Percentiles rank a stretch among this genome's conserved stretches.
phyloP scores from a whole-genome alignment of 2,329 filamentous ascomycete species.

The Penicillium rolfsii region DNA sequence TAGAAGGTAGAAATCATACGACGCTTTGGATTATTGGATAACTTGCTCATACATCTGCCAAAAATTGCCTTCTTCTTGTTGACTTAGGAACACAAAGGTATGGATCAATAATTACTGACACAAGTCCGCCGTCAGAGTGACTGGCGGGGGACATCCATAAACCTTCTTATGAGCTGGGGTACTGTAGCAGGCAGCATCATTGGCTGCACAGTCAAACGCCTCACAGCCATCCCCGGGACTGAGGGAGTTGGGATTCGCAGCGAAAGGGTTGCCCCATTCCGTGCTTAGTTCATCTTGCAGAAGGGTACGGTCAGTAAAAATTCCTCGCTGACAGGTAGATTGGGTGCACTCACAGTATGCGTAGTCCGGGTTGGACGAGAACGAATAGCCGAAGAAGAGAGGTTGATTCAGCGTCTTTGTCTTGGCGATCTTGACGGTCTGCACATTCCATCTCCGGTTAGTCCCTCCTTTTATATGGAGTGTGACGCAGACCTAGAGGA shows the following conservation, averaged over 20 bases:
- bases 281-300: slow-evolving; percentile 30
- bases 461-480: slow-evolving; percentile 12
- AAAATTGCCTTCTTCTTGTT: too few relatives aligned
- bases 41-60: too few relatives aligned
- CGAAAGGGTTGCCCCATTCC: slow-evolving; percentile 33
- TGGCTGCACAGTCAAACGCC: slow-evolving; percentile 30
- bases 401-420: slow-evolving; percentile 35
- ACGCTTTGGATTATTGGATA: too few relatives aligned
- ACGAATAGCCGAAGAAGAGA: slow-evolving; percentile 34
- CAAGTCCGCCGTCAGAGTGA: slow-evolving; percentile 26
- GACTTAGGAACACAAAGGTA: too few relatives aligned
- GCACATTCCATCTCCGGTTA: slow-evolving; percentile 18
- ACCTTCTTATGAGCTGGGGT: slow-evolving; percentile 32
- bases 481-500: slow-evolving; percentile 4
- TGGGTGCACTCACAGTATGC: slow-evolving; percentile 28
- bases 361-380: slow-evolving; percentile 30
- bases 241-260: slow-evolving; percentile 28
- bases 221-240: slow-evolving; percentile 31
- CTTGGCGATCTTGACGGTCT: slow-evolving; percentile 32
- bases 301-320: slow-evolving; percentile 14
- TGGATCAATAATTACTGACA: slow-evolving; percentile 21
- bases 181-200: slow-evolving; percentile 31
- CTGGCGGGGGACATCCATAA: slow-evolving; percentile 31
- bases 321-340: slow-evolving; percentile 9
- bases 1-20: too few relatives aligned